Base-by-base conservation (phyloP, 2,329 filamentous ascomycete genomes). In the Epichloe elymi region DNA sequence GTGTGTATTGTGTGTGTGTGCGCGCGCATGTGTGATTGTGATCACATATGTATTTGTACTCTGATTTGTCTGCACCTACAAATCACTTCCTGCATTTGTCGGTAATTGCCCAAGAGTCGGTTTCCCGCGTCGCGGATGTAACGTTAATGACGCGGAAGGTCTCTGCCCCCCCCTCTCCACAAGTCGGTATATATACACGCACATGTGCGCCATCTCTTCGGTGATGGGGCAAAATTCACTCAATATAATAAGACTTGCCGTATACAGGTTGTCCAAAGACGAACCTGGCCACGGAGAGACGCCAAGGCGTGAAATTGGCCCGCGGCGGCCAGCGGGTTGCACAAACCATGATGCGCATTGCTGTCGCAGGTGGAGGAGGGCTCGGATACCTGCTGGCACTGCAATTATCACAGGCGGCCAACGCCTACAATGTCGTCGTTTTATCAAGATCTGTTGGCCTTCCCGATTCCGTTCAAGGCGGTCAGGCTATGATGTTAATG, bases 361-460 rank as follows among this genome's bases (percentile, higher is more conserved):
- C 71, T 53, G 67, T 75, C 53, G 73, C 70, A 49, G 72, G 72
- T 38, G 72, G 67, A 50, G 66, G 68, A 45, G 71, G 71, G 49
- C 65, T 75, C 47, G 70, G 73, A 52, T 67, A 65, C 55, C 57
- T 74, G 53, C 62, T 75, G 30, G 65, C 70, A 43, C 73, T 78
- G 51, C 74, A 78, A 59, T 73, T 89, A 35, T 74, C 77, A 33
- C 73, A 79, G 51, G 65, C 67, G 41, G 60, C 60, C 49, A 85
- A 79, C 37, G 79, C 77, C 45, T 82, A 88, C 64, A 76, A 82
- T 48, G 74, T 88, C 43, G 72, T 89, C 49, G 74, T 89, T n/a
- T 67, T 89, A 33, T 87, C 85, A 20, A 75, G 81, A 70, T 60
- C 56, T 51, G 65, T 66, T 47, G 56, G 62, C 11, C 47, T 47